Evolutionary conservation across 2,329 filamentous ascomycete species (phyloP).

Genomic region (Aspergillus felis): DNA sequence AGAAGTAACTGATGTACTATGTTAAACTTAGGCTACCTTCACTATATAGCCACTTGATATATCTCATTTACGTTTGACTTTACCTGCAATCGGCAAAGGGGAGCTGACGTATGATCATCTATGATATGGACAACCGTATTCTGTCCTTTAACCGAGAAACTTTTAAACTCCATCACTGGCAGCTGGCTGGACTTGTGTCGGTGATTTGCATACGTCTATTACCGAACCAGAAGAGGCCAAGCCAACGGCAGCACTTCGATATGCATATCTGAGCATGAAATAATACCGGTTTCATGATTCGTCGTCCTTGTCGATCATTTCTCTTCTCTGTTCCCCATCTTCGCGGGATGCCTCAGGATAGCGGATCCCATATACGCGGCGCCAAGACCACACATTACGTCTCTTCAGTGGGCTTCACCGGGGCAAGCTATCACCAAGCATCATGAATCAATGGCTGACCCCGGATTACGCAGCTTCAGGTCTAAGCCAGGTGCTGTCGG

Average conservation of each 20-base stretch:
- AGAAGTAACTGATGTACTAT: no score
- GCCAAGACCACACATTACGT: conserved; percentile 6
- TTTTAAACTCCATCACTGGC: no score
- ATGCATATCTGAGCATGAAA: no score
- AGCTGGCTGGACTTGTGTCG: not conserved
- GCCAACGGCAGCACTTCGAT: no score
- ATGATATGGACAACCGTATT: no score
- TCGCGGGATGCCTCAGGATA: not conserved
- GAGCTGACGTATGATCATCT: no score
- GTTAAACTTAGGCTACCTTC: no score
- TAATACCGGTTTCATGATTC: not conserved
- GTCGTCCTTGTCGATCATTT: not conserved
- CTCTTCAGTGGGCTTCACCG: not conserved
- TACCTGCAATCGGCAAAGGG: no score
- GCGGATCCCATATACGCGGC: conserved; percentile 12
- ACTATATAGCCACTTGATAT: no score
- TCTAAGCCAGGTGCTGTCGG: not conserved
- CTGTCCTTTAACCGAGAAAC: no score
- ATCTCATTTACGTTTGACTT: no score
- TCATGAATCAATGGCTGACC: not conserved
- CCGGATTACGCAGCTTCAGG: not conserved
- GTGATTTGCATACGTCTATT: not conserved
- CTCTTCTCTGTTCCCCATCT: not conserved
- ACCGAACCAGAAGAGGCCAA: no score
- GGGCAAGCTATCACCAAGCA: not conserved